phyloP scores from a whole-genome alignment of 192 early-diverging fungal species.

The Funneliformis mosseae region DNA sequence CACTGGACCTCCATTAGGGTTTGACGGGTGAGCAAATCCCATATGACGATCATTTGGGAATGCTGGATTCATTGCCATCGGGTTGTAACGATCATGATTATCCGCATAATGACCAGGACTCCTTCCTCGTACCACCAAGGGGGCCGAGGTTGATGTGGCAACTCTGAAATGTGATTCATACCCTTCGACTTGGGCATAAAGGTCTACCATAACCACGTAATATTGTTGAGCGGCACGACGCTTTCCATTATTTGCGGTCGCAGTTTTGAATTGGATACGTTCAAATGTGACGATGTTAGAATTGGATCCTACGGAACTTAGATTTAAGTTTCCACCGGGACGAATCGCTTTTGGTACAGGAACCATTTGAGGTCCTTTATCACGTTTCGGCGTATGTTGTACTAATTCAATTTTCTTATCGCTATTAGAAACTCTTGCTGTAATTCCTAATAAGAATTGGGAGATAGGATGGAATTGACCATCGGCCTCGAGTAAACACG shows the following conservation, averaged over 20 bases:
- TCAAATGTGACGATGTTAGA: conserved; percentile 78
- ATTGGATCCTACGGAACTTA: conserved; percentile 40
- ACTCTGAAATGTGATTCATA: conserved; percentile 58
- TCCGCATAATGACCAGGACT: conserved; percentile 93
- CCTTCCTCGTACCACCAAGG: conserved; percentile 89
- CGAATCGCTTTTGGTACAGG: conserved; percentile 61
- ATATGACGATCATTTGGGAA: conserved; percentile 34
- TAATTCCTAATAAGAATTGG: conserved; percentile 76
- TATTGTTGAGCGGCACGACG: conserved; percentile 94
- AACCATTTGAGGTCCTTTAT: conserved; percentile 87
- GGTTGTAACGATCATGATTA: conserved; percentile 47
- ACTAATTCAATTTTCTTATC: conserved; percentile 81
- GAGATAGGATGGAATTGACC: conserved; percentile 56
- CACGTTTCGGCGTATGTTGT: conserved; percentile 89
- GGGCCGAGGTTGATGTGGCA: conserved; percentile 74
- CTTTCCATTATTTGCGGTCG: conserved; percentile 95
- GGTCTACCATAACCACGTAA: conserved; percentile 79
- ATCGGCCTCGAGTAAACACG: conserved; percentile 69
- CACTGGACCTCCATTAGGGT: conserved; percentile 32
- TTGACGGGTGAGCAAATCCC: conserved; percentile 13
- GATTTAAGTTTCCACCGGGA: conserved; percentile 61
- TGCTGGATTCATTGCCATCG: conserved; percentile 35
- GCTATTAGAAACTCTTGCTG: conserved; percentile 70
- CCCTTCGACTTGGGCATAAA: conserved; percentile 72
- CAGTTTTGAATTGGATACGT: conserved; percentile 95